These are phyloP conservation scores for Panicum hallii DNA, from an alignment of 202 grass and related monocot species.

Conservation along the genomic window DNA sequence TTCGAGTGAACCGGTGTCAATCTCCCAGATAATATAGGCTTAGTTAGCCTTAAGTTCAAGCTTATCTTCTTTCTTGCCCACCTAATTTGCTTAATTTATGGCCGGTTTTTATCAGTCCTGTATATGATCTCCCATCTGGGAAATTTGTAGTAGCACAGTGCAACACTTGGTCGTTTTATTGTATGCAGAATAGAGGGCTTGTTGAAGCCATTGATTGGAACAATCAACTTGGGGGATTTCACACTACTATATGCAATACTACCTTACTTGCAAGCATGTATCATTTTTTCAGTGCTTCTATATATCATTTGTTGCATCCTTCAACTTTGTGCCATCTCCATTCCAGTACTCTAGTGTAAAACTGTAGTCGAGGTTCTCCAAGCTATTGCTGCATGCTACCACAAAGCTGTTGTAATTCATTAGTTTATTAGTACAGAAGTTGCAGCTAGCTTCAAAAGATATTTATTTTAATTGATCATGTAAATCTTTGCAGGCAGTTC, in stretches of 20 bases:
- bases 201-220: neutral
- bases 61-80: neutral
- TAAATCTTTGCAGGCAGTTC: neutral
- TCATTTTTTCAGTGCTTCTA: neutral
- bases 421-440: conserved; percentile 1
- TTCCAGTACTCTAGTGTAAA: neutral
- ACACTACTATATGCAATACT: neutral
- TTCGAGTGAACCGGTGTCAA: neutral
- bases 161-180: conserved; percentile 40
- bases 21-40: neutral
- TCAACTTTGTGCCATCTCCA: neutral
- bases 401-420: neutral
- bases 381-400: neutral
- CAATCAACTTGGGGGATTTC: neutral
- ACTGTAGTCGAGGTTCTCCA: neutral
- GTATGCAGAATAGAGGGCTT: conserved; percentile 39
- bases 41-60: neutral
- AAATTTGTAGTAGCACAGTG: conserved; percentile 19
- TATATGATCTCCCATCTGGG: neutral
- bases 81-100: conserved; percentile 8
- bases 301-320: neutral
- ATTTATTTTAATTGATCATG: neutral
- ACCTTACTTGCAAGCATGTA: neutral
- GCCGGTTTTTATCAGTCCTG: neutral
- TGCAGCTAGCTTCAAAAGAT: neutral